Evolutionary conservation across 176 grass and related monocot species (phyloP), one percentile per base, ranked within the genome.

Genomic region (Oryza meyeriana): DNA sequence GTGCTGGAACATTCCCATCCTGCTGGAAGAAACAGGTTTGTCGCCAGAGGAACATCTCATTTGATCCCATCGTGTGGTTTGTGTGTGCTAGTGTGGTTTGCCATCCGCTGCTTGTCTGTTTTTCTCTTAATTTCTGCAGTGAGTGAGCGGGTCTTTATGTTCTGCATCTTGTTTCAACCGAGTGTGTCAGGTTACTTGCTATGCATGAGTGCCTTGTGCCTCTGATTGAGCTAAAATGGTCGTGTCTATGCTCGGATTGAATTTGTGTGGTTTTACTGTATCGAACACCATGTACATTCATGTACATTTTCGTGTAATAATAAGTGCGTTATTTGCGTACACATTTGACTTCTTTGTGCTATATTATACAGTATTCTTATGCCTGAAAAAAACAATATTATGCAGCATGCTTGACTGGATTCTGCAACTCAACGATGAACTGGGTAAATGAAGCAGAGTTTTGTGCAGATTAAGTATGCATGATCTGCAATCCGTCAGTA

Each of bases 21-120:
- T 75, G 2, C 26, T 38, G 33, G 17, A 83, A 66, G 30, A 45
- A 6, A 4, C 70, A 63, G 28, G 40, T 14, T 31, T 31, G 4
- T 34, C 1, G 39, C 69, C 5, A 1, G 25, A 71, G 32, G 31
- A 34, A 31, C 63, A 7, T 79, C 44, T 67, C 3, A 7, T 55
- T 55, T 35, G 31, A 68, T 38, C 30, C 42, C 62, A 66, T 66
- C 22, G 76, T 79, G 32, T 68, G 41, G 30, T 58, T 68, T 82
- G 27, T 32, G 26, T 68, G 66, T 42, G 59, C 12, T 47, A 26
- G 31, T 29, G 66, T 30, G 32, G 33, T 13, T 61, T 71, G 78
- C 31, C 32, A 57, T 57, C 2, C 5, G 25, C 24, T 81, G 48
- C 22, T 68, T 39, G 64, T 25, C 31, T 58, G 31, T 80, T 79